Base-by-base conservation (phyloP, 1,284 basidiomycete genomes). In the Cutaneotrichosporon spelunceum region DNA sequence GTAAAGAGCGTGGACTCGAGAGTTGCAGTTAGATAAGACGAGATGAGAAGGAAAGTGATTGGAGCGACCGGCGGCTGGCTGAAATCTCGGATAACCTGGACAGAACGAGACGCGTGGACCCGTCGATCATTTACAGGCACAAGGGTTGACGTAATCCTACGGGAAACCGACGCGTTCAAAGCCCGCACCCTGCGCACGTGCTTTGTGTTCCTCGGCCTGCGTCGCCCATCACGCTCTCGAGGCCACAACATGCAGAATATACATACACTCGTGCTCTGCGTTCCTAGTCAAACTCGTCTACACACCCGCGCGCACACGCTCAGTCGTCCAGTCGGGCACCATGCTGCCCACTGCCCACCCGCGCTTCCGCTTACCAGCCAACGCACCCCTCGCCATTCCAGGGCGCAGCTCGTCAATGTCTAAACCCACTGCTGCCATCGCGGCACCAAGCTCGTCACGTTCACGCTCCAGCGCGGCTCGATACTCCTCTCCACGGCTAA, bases 321-420 rank as follows among this genome's bases (percentile, higher is more conserved):
- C 80, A 63, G 86, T 82, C 11, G 90, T 90, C 90, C 91, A 93
- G 76, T 93, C 91, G 2, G 87, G 88, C 24, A 92, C 75, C 56
- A 87, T 78, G 24, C 61, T 59, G 3, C 60, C 64, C 23, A 62
- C 69, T 7, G 69, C 64, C 73, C 72, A 76, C 7, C 75, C 75
- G 42, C 71, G 66, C 61, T 69, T 74, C 33, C 74, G 58, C 58
- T 53, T 47, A 8, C 36, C 53, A 0, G 29, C 61, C 21, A 53
- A 52, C 8, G 60, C 63, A 10, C 54, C 59, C 11, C 44, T 44
- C 24, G 72, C 73, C 68, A 73, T 72, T 1, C 74, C 76, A 3
- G 70, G 77, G 14, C 69, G 70, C 27, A 80, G 73, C 27, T 80
- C 79, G 26, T 81, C 79, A 49, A 80, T 67, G 36, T 64, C 69